A percentile compares a stretch with the other conserved stretches of the same genome.
These are phyloP conservation scores for Metarhizium anisopliae DNA, from an alignment of 2,329 filamentous ascomycete species.

Conservation along the genomic window DNA sequence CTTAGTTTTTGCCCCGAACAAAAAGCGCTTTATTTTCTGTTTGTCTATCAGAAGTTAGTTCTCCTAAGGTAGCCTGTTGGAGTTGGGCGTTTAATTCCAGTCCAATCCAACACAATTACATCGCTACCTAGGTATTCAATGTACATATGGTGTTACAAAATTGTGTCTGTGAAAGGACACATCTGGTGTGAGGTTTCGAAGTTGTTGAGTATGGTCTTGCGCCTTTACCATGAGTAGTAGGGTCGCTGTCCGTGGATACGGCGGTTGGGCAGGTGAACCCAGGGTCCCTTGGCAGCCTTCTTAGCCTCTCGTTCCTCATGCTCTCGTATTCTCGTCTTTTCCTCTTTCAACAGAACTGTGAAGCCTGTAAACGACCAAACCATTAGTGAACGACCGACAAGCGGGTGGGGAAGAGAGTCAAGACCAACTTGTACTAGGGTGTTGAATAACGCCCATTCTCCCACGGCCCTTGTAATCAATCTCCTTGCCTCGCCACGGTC, in stretches of 20 bases:
- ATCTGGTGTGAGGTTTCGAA: background rate
- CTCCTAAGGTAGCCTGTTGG: background rate
- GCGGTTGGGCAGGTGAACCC: constrained; percentile 81
- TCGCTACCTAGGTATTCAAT: constrained; percentile 16
- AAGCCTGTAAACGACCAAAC: constrained; percentile 45
- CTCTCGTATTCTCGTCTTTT: constrained; percentile 77
- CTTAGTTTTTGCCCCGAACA: background rate
- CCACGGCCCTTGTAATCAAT: constrained; percentile 71
- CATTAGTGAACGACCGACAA: background rate
- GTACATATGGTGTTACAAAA: constrained; percentile 26
- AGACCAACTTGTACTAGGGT: constrained; percentile 66
- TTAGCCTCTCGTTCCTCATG: constrained; percentile 70
- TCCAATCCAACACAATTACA: constrained; percentile 13
- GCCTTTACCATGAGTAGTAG: constrained; percentile 80
- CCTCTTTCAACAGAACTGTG: constrained; percentile 81
- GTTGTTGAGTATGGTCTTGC: background rate
- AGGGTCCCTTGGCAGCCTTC: constrained; percentile 65
- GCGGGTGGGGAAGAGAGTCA: background rate
- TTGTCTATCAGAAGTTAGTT: background rate
- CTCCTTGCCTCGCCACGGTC: constrained; percentile 46
- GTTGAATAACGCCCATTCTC: constrained; percentile 55
- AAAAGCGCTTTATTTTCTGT: constrained; percentile 1
- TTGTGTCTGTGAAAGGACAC: background rate
- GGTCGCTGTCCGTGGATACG: constrained; percentile 76
- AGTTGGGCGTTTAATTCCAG: background rate